phyloP scores from a whole-genome alignment of 495 filamentous ascomycete species.

The Friedmanniomyces endolithicus region DNA sequence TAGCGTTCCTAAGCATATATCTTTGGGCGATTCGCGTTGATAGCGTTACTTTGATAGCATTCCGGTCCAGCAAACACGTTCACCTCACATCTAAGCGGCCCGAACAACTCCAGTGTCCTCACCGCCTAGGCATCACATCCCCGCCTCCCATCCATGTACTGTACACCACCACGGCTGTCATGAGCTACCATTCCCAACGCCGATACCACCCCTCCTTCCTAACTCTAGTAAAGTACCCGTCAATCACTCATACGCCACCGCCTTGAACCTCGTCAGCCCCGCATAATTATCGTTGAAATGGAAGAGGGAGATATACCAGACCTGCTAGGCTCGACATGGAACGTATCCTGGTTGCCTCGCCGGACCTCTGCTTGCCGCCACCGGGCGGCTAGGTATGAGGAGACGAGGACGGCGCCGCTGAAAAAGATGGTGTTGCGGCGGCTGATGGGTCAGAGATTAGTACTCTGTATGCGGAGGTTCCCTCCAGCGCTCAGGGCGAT shows the following conservation, averaged over 20 bases:
- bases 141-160: too few relatives aligned
- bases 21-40: too few relatives aligned
- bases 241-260: conserved; percentile 3
- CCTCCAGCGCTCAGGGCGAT: too few relatives aligned
- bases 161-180: too few relatives aligned
- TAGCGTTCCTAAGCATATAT: background rate
- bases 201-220: too few relatives aligned
- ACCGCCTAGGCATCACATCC: too few relatives aligned
- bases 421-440: conserved; percentile 12
- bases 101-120: too few relatives aligned
- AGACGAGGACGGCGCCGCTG: background rate
- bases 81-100: background rate
- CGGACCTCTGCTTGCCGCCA: background rate
- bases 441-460: too few relatives aligned
- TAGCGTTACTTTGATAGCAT: too few relatives aligned
- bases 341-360: background rate
- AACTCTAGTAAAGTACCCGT: too few relatives aligned
- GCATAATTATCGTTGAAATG: background rate
- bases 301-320: background rate
- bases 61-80: background rate
- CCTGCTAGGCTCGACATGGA: conserved; percentile 4
- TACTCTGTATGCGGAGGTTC: background rate
- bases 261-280: background rate
- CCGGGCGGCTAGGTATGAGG: background rate
- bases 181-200: too few relatives aligned